Conservation (phyloP, 257 asterid species). For the Scutellaria minor region DNA sequence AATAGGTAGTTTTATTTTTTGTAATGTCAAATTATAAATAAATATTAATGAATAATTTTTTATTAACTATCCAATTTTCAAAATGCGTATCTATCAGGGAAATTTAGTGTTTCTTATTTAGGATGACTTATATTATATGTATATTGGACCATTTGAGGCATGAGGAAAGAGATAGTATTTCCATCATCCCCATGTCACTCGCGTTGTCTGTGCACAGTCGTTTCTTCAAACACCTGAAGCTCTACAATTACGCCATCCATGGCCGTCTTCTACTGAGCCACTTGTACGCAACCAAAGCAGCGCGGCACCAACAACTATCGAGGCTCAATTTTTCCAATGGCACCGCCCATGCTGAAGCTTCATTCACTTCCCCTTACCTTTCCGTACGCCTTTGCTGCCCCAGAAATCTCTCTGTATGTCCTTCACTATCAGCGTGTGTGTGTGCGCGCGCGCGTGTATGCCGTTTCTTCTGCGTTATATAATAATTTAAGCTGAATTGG, state of each 20-base stretch:
- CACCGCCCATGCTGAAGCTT: slow-evolving; percentile 38
- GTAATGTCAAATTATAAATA: too few relatives aligned
- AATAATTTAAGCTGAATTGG: slow-evolving; percentile 11
- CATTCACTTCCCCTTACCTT: slow-evolving; percentile 71
- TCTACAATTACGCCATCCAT: slow-evolving; percentile 34
- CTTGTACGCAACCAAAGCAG: slow-evolving; percentile 18
- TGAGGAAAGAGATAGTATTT: too few relatives aligned
- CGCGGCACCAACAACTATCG: slow-evolving; percentile 21
- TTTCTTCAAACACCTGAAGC: slow-evolving; percentile 72
- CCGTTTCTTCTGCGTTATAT: slow-evolving; percentile 1
- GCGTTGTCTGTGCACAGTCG: slow-evolving; percentile 49
- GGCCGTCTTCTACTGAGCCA: slow-evolving; percentile 27
- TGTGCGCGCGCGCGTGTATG: too few relatives aligned
- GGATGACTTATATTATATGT: too few relatives aligned
- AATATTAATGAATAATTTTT: too few relatives aligned
- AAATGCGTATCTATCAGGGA: too few relatives aligned
- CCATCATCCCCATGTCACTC: slow-evolving; percentile 36
- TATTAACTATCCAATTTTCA: too few relatives aligned
- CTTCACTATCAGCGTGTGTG: not conserved
- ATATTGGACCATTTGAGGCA: too few relatives aligned
- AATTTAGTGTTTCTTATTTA: too few relatives aligned
- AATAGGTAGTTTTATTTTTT: too few relatives aligned
- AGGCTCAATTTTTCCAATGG: slow-evolving; percentile 38
- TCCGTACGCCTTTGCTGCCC: slow-evolving; percentile 79
- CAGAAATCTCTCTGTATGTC: slow-evolving; percentile 56